Percentiles rank a stretch among this genome's conserved stretches.
phyloP scores from a whole-genome alignment of 139 green algal genomes.

The Trebouxia sp. region DNA sequence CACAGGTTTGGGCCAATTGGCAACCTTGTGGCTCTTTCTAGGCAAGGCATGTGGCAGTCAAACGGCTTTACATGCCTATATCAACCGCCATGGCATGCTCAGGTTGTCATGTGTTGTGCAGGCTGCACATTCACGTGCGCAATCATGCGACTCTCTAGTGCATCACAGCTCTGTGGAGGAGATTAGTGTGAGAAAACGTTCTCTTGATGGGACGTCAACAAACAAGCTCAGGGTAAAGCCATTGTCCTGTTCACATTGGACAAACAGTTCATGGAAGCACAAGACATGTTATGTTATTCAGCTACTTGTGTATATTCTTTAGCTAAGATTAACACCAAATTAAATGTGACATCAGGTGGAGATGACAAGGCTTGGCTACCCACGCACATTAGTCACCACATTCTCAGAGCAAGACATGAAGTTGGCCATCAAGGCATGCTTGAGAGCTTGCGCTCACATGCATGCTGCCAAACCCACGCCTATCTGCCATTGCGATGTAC shows the following conservation, averaged over 20 bases:
- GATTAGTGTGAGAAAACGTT: neutral
- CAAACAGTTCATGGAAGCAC: too few species aligned
- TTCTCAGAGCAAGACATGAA: neutral
- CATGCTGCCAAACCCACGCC: neutral
- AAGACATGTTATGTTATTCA: conserved; percentile 8
- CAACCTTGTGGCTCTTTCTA: too few species aligned
- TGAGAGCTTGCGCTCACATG: conserved; percentile 10
- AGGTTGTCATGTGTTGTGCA: neutral
- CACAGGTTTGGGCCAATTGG: too few species aligned
- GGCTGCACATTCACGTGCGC: conserved; percentile 2
- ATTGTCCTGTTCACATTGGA: too few species aligned
- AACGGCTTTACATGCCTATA: too few species aligned
- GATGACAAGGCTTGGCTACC: conserved; percentile 22
- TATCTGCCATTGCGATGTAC: conserved; percentile 14
- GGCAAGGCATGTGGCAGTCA: neutral
- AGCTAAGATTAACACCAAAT: too few species aligned
- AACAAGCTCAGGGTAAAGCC: conserved; percentile 2
- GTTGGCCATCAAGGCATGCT: conserved; percentile 1
- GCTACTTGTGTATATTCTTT: too few species aligned
- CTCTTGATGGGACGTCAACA: neutral
- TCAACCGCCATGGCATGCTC: too few species aligned
- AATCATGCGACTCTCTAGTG: conserved; percentile 13
- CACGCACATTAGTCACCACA: conserved; percentile 6
- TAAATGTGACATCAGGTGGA: too few species aligned
- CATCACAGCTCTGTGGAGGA: conserved; percentile 23